Conservation (phyloP, 140 eudicot genomes). For the Stevia rebaudiana region DNA sequence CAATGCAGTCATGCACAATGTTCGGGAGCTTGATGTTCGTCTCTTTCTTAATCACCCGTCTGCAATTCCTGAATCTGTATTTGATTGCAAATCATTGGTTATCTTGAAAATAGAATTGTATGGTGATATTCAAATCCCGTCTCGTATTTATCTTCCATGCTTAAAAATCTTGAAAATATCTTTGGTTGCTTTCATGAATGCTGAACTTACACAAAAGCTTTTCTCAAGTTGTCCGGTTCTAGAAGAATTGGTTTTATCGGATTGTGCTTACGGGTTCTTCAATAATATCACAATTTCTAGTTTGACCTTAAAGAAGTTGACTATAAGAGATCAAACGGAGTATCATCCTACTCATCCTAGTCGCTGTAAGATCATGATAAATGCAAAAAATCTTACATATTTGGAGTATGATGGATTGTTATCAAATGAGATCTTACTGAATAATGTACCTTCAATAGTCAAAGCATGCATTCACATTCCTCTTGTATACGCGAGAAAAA, state of each 20-base stretch:
- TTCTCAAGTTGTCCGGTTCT: conserved; percentile 37
- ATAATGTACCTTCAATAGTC: conserved; percentile 29
- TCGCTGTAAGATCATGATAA: conserved; percentile 36
- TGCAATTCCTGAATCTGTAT: conserved; percentile 34
- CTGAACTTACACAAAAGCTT: conserved; percentile 27
- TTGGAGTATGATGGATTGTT: conserved; percentile 42
- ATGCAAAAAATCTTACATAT: conserved; percentile 28
- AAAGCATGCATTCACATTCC: conserved; percentile 45
- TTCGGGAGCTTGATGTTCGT: conserved; percentile 45
- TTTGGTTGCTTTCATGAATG: conserved; percentile 31
- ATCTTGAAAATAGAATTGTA: conserved; percentile 32
- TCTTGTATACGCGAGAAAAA: conserved; percentile 7
- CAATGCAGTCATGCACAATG: conserved; percentile 31
- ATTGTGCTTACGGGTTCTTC: conserved; percentile 18
- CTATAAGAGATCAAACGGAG: conserved; percentile 26
- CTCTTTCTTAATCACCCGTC: conserved; percentile 32
- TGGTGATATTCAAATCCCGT: conserved; percentile 32
- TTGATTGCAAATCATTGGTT: conserved; percentile 26
- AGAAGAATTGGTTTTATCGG: conserved; percentile 39
- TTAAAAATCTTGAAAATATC: conserved; percentile 38
- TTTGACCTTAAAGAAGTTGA: conserved; percentile 42
- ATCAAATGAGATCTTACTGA: conserved; percentile 36
- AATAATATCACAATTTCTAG: conserved; percentile 24
- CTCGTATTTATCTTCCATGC: conserved; percentile 33
- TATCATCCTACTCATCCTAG: conserved; percentile 5